These are phyloP conservation scores for Henckelia pumila DNA, from an alignment of 257 asterid species.

Conservation along the genomic window DNA sequence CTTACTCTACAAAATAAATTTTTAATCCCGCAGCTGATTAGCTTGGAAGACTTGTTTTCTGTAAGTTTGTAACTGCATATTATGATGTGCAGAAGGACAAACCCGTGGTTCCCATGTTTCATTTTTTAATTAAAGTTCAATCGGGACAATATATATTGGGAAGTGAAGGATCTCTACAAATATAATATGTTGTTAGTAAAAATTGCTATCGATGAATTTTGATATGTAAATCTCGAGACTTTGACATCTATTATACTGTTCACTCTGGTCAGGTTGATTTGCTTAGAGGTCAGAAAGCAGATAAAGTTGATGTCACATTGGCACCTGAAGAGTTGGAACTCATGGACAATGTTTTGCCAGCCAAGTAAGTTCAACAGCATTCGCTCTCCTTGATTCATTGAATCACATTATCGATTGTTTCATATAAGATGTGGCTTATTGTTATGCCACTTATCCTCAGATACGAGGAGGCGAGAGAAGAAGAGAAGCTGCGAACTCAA, in stretches of 20 bases:
- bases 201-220: not conserved
- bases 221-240: not conserved
- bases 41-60: not conserved
- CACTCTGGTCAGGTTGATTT: slow-evolving; percentile 62
- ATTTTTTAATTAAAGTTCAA: too few species aligned
- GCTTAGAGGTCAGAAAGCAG: slow-evolving; percentile 88
- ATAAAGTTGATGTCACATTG: slow-evolving; percentile 81
- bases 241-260: slow-evolving; percentile 1
- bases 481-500: slow-evolving; percentile 79
- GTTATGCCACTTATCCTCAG: slow-evolving; percentile 31
- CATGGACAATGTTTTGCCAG: slow-evolving; percentile 90
- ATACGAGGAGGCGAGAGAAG: slow-evolving; percentile 97
- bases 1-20: not conserved
- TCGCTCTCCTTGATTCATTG: not conserved
- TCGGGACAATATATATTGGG: not conserved
- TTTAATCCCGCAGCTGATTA: not conserved
- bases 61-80: not conserved
- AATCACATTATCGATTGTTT: not conserved
- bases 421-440: slow-evolving; percentile 10
- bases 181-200: not conserved
- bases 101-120: not conserved
- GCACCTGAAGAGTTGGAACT: slow-evolving; percentile 90
- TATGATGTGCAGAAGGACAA: not conserved
- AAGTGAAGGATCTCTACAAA: not conserved
- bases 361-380: slow-evolving; percentile 50